A percentile compares a stretch with the other conserved stretches of the same genome.
phyloP scores from a whole-genome alignment of 2,329 filamentous ascomycete species.

The Fusarium avenaceum region DNA sequence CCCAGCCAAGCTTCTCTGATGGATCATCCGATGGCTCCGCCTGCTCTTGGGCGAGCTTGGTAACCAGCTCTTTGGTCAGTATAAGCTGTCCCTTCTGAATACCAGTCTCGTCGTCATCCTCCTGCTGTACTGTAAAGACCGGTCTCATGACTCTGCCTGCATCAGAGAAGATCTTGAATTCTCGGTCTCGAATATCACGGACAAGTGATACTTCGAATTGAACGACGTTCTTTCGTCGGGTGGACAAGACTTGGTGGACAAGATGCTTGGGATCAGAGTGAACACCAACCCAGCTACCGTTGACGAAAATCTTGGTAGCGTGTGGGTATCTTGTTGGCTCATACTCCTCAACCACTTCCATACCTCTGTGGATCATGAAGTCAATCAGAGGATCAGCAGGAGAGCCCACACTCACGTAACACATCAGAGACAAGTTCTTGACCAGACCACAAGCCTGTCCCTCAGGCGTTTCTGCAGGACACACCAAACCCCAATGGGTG shows the following conservation, averaged over 20 bases:
- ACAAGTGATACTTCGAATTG: slow-evolving; percentile 95
- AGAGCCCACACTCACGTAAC: slow-evolving; percentile 95
- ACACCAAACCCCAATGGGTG: slow-evolving; percentile 99
- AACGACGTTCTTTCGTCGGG: slow-evolving; percentile 85
- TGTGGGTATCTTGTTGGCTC: slow-evolving; percentile 87
- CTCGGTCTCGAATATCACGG: slow-evolving; percentile 94
- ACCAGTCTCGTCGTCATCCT: slow-evolving; percentile 76
- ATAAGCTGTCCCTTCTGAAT: slow-evolving; percentile 77
- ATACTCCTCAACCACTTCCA: slow-evolving; percentile 97
- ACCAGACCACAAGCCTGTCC: slow-evolving; percentile 98
- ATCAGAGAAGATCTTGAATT: slow-evolving; percentile 99
- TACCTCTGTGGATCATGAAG: slow-evolving; percentile 88
- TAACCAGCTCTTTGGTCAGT: slow-evolving; percentile 84
- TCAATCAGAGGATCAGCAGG: slow-evolving; percentile 91
- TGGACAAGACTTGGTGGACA: slow-evolving; percentile 80
- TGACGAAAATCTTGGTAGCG: slow-evolving; percentile 97
- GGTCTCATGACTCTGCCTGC: slow-evolving; percentile 95
- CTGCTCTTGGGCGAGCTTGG: slow-evolving; percentile 81
- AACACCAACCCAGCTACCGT: slow-evolving; percentile 97
- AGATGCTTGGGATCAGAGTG: slow-evolving; percentile 90
- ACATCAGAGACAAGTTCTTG: slow-evolving; percentile 98
- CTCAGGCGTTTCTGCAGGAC: slow-evolving; percentile 96
- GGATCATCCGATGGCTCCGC: slow-evolving; percentile 73
- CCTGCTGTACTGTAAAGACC: slow-evolving; percentile 92
- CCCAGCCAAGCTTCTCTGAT: slow-evolving; percentile 82